A percentile compares a stretch with the other conserved stretches of the same genome.
phyloP scores from a whole-genome alignment of 1,139 yeast genomes.

The Candida labiduridarum region DNA sequence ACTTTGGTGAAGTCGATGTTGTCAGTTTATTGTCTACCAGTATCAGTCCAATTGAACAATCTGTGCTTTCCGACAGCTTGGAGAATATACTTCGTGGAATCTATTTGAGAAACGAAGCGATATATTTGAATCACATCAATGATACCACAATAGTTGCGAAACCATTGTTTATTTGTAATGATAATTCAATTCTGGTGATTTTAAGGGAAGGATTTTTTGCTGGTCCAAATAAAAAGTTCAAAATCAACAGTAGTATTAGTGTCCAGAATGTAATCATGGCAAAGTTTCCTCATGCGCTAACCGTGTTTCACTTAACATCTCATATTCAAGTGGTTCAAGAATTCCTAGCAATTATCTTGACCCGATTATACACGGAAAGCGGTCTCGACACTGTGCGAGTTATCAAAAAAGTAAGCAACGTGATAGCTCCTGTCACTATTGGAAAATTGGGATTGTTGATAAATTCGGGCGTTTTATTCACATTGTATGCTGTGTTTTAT shows the following conservation, averaged over 20 bases:
- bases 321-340: not conserved
- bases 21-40: conserved; percentile 16
- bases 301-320: not conserved
- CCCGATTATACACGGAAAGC: conserved; percentile 6
- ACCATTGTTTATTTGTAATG: conserved; percentile 19
- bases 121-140: conserved; percentile 20
- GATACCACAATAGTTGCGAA: conserved; percentile 22
- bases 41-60: conserved; percentile 4
- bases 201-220: conserved; percentile 23
- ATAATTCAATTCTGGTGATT: conserved; percentile 13
- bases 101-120: conserved; percentile 25
- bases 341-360: conserved; percentile 6
- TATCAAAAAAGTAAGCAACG: not conserved
- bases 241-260: not conserved
- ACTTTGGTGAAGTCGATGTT: conserved; percentile 18
- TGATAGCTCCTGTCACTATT: conserved; percentile 5
- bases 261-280: not conserved
- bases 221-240: conserved; percentile 7
- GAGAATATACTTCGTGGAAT: conserved; percentile 20
- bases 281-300: conserved; percentile 5
- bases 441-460: conserved; percentile 10
- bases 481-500: conserved; percentile 6
- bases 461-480: conserved; percentile 8
- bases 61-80: conserved; percentile 8
- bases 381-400: conserved; percentile 1